phyloP scores from a whole-genome alignment of 2,329 filamentous ascomycete genomes.

The Drechslerella dactyloides region DNA sequence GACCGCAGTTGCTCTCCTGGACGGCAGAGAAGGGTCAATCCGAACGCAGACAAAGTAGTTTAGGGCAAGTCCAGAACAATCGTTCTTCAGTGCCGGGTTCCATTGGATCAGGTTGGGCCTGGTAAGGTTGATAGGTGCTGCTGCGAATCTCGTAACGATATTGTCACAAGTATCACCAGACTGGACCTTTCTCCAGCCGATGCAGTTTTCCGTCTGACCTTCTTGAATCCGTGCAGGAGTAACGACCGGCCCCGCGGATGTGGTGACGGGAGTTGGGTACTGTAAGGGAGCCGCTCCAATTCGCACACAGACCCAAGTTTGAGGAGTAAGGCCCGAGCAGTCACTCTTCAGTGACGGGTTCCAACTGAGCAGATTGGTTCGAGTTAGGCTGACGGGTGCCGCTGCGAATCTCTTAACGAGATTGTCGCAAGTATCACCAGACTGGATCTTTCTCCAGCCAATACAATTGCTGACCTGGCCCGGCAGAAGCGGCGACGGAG shows the following conservation, averaged over 20 bases:
- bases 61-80: slow-evolving; percentile 15
- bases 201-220: slow-evolving; percentile 1
- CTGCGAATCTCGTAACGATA: slow-evolving; percentile 3
- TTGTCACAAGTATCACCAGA: slow-evolving; percentile 10
- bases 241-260: not conserved
- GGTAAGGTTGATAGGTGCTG: not conserved
- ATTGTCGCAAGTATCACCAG: slow-evolving; percentile 20
- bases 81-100: slow-evolving; percentile 18
- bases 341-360: not conserved
- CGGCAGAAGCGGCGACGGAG: slow-evolving; percentile 10
- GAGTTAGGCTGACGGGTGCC: slow-evolving; percentile 12
- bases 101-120: slow-evolving; percentile 3
- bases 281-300: too few species aligned
- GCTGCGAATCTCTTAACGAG: slow-evolving; percentile 13
- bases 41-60: not conserved
- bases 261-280: not conserved
- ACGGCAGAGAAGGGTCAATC: not conserved
- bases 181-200: slow-evolving; percentile 6
- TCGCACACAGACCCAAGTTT: too few species aligned
- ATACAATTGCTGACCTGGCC: slow-evolving; percentile 22
- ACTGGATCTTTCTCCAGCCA: slow-evolving; percentile 19
- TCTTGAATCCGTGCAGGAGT: slow-evolving; percentile 12
- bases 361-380: slow-evolving; percentile 21
- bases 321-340: not conserved
- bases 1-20: too few species aligned